Evolutionary conservation across 108 stramenopile genomes (phyloP).

Genomic region (Fistulifera pelliculosa): DNA sequence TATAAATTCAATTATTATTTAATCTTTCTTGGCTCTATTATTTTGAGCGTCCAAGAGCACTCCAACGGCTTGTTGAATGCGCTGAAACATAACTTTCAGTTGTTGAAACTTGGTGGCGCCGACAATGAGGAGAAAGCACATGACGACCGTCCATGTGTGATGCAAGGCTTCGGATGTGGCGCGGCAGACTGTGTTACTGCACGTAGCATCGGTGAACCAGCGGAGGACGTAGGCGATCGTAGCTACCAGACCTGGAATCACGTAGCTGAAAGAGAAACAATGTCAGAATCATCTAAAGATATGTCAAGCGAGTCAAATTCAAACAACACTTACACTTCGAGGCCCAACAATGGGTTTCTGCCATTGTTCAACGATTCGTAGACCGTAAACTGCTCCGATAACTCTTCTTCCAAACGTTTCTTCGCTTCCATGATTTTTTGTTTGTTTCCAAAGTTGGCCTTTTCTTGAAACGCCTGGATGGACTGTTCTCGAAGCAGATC

Average conservation of each 20-base stretch:
- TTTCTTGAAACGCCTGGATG: constrained; percentile 67
- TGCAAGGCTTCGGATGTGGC: constrained; percentile 68
- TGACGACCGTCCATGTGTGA: constrained; percentile 69
- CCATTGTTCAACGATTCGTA: constrained; percentile 75
- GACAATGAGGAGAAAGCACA: constrained; percentile 77
- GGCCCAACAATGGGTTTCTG: constrained; percentile 83
- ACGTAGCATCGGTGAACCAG: constrained; percentile 71
- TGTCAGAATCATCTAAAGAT: no score
- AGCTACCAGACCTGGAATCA: constrained; percentile 77
- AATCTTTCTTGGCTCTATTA: no score
- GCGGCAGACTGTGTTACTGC: constrained; percentile 63
- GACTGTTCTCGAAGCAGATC: constrained; percentile 30
- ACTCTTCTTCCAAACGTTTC: constrained; percentile 43
- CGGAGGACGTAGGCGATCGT: constrained; percentile 62
- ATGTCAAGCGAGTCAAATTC: no score
- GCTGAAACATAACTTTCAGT: constrained; percentile 18
- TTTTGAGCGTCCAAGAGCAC: neutral
- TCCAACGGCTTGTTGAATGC: constrained; percentile 1
- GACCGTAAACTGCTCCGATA: constrained; percentile 56
- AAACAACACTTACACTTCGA: constrained; percentile 76
- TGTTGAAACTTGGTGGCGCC: constrained; percentile 70
- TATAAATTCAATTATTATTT: no score
- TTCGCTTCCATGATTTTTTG: constrained; percentile 61
- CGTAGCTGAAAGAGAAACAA: no score
- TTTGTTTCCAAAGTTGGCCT: constrained; percentile 90